These are phyloP conservation scores for Lathyrus tuberosus DNA, from an alignment of 306 rosid genomes.

Conservation along the genomic window DNA sequence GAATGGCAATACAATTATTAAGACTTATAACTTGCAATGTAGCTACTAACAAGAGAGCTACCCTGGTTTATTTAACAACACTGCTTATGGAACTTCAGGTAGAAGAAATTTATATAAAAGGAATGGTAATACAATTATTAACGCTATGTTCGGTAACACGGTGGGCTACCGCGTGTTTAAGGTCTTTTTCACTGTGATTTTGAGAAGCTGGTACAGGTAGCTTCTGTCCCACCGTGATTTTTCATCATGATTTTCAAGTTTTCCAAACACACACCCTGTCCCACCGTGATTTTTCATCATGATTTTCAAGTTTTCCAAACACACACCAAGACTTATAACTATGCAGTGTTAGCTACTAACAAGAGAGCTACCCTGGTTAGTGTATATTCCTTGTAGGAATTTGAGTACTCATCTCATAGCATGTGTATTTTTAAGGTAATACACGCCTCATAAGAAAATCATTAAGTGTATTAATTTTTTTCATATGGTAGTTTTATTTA, in stretches of 20 bases:
- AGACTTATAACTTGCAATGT: not conserved
- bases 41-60: too few relatives aligned
- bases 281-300: too few relatives aligned
- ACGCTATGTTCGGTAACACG: not conserved
- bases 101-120: not conserved
- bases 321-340: not conserved
- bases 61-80: too few relatives aligned
- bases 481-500: not conserved
- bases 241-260: too few relatives aligned
- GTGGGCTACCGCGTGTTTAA: too few relatives aligned
- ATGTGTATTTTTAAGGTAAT: not conserved
- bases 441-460: not conserved
- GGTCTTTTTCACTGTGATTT: too few relatives aligned
- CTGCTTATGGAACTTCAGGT: not conserved
- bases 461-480: not conserved
- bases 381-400: not conserved
- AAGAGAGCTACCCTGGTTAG: not conserved
- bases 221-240: too few relatives aligned
- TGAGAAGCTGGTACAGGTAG: too few relatives aligned
- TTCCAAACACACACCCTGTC: too few relatives aligned
- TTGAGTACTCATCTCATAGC: not conserved
- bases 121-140: not conserved
- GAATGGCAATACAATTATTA: not conserved
- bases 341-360: not conserved
- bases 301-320: too few relatives aligned